Percentiles rank a stretch among this genome's conserved stretches.
These are phyloP conservation scores for Marsdenia floribunda DNA, from an alignment of 257 asterid species.

Conservation along the genomic window DNA sequence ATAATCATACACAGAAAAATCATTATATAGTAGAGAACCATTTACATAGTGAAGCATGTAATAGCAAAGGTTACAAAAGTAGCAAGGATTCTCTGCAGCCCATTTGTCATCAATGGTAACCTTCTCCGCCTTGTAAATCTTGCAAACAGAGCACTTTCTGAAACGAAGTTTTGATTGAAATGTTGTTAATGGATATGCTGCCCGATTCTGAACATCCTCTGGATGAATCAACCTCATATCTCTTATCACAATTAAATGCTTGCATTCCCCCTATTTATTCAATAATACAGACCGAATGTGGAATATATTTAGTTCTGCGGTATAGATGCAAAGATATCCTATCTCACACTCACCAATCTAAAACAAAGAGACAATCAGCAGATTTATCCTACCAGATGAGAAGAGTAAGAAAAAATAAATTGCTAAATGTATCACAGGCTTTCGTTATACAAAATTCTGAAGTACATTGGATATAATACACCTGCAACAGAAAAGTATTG, in stretches of 20 bases:
- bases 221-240: conserved; percentile 80
- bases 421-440: no score
- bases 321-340: no score
- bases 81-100: conserved; percentile 76
- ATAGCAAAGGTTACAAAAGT: conserved; percentile 83
- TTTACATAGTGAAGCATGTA: conserved; percentile 83
- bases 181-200: conserved; percentile 61
- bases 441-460: no score
- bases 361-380: background rate
- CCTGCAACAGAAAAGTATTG: no score
- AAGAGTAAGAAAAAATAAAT: no score
- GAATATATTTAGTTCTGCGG: no score
- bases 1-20: conserved; percentile 71
- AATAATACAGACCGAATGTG: background rate
- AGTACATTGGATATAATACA: no score
- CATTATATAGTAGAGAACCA: conserved; percentile 59
- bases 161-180: conserved; percentile 42
- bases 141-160: conserved; percentile 81
- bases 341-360: background rate
- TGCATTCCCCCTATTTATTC: conserved; percentile 97
- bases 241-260: conserved; percentile 63
- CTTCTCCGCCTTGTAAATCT: conserved; percentile 65
- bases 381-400: no score
- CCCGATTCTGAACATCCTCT: conserved; percentile 77
- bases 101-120: conserved; percentile 83